These are phyloP conservation scores for Alternaria atra DNA, from an alignment of 2,329 filamentous ascomycete species.

Conservation along the genomic window DNA sequence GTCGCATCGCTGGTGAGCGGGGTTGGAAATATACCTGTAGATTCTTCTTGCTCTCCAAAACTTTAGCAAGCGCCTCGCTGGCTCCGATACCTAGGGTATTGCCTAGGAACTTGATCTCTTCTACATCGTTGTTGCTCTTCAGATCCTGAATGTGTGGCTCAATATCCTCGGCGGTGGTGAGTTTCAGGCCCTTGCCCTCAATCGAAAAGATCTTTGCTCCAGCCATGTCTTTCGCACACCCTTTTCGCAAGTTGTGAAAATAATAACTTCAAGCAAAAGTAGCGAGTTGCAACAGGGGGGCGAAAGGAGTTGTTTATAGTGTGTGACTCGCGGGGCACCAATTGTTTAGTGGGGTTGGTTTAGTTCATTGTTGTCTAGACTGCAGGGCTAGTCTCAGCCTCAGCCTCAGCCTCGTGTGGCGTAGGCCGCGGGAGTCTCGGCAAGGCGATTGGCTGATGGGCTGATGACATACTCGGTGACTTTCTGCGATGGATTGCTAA, in stretches of 20 bases:
- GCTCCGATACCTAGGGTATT: slow-evolving; percentile 94
- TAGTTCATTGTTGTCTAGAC: slow-evolving; percentile 33
- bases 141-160: slow-evolving; percentile 83
- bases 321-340: slow-evolving; percentile 16
- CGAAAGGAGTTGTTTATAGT: slow-evolving; percentile 4
- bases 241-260: slow-evolving; percentile 1
- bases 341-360: slow-evolving; percentile 42
- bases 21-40: slow-evolving; percentile 66
- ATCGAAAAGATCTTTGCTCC: slow-evolving; percentile 80
- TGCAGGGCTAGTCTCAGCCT: slow-evolving; percentile 17
- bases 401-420: slow-evolving; percentile 10
- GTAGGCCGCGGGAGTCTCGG: slow-evolving; percentile 29
- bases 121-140: slow-evolving; percentile 74
- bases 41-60: slow-evolving; percentile 83
- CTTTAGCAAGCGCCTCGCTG: slow-evolving; percentile 82
- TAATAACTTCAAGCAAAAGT: slow-evolving; percentile 11
- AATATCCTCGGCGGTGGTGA: slow-evolving; percentile 86
- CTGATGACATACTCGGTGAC: slow-evolving; percentile 31
- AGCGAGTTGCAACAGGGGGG: slow-evolving; percentile 4
- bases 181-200: slow-evolving; percentile 90
- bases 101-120: slow-evolving; percentile 85
- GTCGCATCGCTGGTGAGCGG: not conserved
- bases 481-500: slow-evolving; percentile 40
- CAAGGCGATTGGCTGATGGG: slow-evolving; percentile 21
- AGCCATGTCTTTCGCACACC: slow-evolving; percentile 50